Conservation (phyloP, 352 stramenopile species). For the Globisporangium splendens region DNA sequence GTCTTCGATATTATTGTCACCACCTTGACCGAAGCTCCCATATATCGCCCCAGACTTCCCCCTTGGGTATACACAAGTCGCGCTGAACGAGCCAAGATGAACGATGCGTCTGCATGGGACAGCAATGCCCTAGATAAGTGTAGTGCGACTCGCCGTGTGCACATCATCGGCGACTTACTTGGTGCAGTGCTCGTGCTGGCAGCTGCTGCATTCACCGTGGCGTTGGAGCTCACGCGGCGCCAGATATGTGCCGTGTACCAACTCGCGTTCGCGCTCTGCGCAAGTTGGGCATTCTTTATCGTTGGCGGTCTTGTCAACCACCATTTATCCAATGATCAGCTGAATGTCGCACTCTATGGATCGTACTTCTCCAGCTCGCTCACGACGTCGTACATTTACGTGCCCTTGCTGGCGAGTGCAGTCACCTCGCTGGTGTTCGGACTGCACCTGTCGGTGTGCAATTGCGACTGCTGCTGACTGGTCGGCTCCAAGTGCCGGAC, state of each 20-base stretch:
- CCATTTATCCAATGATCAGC: conserved; percentile 67
- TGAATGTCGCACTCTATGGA: conserved; percentile 58
- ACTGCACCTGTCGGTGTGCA: conserved; percentile 49
- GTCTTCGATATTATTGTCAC: too few species aligned
- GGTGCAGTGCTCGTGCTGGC: conserved; percentile 59
- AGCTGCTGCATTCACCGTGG: conserved; percentile 33
- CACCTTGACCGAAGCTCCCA: too few species aligned
- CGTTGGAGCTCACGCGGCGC: conserved; percentile 69
- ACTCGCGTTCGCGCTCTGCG: conserved; percentile 59
- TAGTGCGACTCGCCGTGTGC: conserved; percentile 35
- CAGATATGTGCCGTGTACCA: conserved; percentile 70
- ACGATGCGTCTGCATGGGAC: conserved; percentile 9
- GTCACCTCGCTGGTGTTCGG: conserved; percentile 34
- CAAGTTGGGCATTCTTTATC: conserved; percentile 50
- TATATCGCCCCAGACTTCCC: too few species aligned
- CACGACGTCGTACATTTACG: conserved; percentile 62
- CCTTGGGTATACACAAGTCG: too few species aligned
- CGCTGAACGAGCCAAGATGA: neutral
- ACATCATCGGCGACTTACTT: conserved; percentile 76
- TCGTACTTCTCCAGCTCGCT: conserved; percentile 43
- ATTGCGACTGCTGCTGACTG: conserved; percentile 71
- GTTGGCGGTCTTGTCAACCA: conserved; percentile 69
- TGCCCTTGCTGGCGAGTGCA: conserved; percentile 36
- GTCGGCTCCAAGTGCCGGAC: conserved; percentile 21
- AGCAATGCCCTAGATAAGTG: conserved; percentile 16